A percentile compares a stretch with the other conserved stretches of the same genome.
Conservation (phyloP, 495 filamentous ascomycete species). For the Penicillium taxi region DNA sequence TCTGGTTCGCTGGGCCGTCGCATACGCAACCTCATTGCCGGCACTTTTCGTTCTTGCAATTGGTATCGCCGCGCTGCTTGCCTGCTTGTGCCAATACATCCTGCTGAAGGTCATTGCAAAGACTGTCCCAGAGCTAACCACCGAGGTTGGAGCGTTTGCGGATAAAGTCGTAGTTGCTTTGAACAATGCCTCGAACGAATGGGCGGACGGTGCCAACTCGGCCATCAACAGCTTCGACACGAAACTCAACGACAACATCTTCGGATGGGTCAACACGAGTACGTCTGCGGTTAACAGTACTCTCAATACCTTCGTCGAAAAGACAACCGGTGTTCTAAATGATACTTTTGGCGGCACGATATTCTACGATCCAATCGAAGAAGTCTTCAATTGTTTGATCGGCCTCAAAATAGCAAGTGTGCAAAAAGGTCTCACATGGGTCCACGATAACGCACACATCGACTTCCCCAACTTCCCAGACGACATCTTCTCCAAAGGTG, state of each 20-base stretch:
- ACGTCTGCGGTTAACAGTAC: slow-evolving; percentile 78
- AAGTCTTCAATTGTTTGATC: slow-evolving; percentile 68
- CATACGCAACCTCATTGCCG: slow-evolving; percentile 76
- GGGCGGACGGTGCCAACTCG: slow-evolving; percentile 69
- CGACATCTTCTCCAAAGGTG: slow-evolving; percentile 78
- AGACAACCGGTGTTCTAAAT: slow-evolving; percentile 63
- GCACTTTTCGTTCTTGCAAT: slow-evolving; percentile 84
- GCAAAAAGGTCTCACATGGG: slow-evolving; percentile 82
- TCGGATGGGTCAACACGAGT: slow-evolving; percentile 81
- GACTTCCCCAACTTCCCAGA: slow-evolving; percentile 68
- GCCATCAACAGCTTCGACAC: slow-evolving; percentile 59
- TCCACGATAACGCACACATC: slow-evolving; percentile 75
- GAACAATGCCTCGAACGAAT: slow-evolving; percentile 62
- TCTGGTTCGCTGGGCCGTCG: slow-evolving; percentile 73
- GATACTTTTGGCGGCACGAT: slow-evolving; percentile 72
- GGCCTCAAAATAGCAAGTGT: slow-evolving; percentile 67
- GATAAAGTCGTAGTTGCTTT: slow-evolving; percentile 67
- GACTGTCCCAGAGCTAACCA: slow-evolving; percentile 65
- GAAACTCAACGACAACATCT: slow-evolving; percentile 73
- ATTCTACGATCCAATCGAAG: slow-evolving; percentile 62
- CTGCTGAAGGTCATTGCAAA: slow-evolving; percentile 65
- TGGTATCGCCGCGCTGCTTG: slow-evolving; percentile 74
- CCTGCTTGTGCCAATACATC: slow-evolving; percentile 78
- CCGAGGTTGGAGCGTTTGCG: slow-evolving; percentile 74
- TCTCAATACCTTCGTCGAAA: slow-evolving; percentile 69